Evolutionary conservation across 202 grass and related monocot species (phyloP), one percentile per base, ranked within the genome.

Genomic region (Carex arenaria): DNA sequence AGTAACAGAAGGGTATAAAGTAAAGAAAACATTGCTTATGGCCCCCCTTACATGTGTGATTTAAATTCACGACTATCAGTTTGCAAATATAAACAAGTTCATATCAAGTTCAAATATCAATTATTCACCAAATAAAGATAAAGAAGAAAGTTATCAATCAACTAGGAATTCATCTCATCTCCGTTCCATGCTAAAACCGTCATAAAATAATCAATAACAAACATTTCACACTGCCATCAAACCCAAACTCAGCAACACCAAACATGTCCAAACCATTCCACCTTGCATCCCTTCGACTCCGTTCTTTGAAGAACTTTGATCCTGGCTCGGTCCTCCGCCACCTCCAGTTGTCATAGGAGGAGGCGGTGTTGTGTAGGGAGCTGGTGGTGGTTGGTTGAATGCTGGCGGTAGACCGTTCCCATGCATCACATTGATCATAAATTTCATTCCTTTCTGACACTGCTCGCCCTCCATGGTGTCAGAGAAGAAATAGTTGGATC

Each of bases 401-500:
- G 82, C 32, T 9, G 87, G 67, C 10, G 95, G 92, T 3, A 94
- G 82, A 23, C 92, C 95, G 45, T 42, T 86, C 62, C 95, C 95
- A 73, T 87, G 85, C 63, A 72, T 60, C 43, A 98, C 95, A 70
- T 86, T 87, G 80, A 98, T 91, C 87, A 69, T 14, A 62, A 98
- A 94, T 32, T 84, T 90, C 95, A 98, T 98, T n/a, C 95, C 92
- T 31, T 81, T 55, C 42, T 84, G 64, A 80, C 95, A 98, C 87
- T 98, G 90, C n/a, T 10, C 19, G 61, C 95, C 86, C 12, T 67
- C 87, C 20, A 75, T 80, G 36, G 86, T 88, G 2, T 88, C 84
- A 26, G 95, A 94, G 90, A 98, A 94, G 85, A 91, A 93, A 92
- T 94, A 98, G 86, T 84, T 90, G 3, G 42, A 0, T 1, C 95